A percentile compares a stretch with the other conserved stretches of the same genome.
Evolutionary conservation across 441 rosid species (phyloP).

Genomic region (Eruca vesicaria): DNA sequence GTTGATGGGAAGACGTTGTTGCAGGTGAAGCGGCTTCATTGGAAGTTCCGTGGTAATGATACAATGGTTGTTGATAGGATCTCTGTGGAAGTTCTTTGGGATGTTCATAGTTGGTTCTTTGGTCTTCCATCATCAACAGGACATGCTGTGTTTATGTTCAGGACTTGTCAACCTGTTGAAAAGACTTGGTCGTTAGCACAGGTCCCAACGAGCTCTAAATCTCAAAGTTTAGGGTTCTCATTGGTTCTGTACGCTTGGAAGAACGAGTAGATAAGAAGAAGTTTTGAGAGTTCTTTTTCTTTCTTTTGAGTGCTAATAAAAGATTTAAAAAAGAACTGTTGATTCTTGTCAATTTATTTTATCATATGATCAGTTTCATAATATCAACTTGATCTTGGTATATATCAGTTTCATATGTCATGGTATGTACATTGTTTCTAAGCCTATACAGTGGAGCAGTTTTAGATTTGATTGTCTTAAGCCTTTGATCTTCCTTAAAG

Average conservation of each 20-base stretch:
- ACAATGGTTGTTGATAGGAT: constrained; percentile 71
- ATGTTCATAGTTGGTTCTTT: constrained; percentile 84
- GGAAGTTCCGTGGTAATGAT: constrained; percentile 87
- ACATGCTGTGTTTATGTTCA: constrained; percentile 85
- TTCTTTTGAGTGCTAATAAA: constrained; percentile 41
- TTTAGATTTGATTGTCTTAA: too few relatives aligned
- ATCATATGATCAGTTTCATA: too few relatives aligned
- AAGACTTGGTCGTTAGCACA: constrained; percentile 54
- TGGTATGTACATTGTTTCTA: too few relatives aligned
- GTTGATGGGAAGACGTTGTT: constrained; percentile 69
- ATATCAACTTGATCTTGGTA: neutral
- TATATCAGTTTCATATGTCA: constrained; percentile 15
- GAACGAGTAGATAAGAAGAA: constrained; percentile 60
- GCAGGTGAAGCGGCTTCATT: constrained; percentile 68
- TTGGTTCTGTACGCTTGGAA: constrained; percentile 82
- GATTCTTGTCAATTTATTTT: constrained; percentile 35
- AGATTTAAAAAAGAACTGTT: constrained; percentile 40
- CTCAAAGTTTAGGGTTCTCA: constrained; percentile 68
- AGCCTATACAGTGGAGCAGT: too few relatives aligned
- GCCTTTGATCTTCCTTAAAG: too few relatives aligned
- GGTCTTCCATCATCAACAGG: constrained; percentile 54
- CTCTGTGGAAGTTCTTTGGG: constrained; percentile 78
- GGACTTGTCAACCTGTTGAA: constrained; percentile 65
- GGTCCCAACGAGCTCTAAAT: constrained; percentile 53
- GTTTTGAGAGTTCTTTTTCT: constrained; percentile 28